Percentiles rank a stretch among this genome's conserved stretches.
Conservation (phyloP, 208 protist genomes). For the Trypanosoma lewisi region DNA sequence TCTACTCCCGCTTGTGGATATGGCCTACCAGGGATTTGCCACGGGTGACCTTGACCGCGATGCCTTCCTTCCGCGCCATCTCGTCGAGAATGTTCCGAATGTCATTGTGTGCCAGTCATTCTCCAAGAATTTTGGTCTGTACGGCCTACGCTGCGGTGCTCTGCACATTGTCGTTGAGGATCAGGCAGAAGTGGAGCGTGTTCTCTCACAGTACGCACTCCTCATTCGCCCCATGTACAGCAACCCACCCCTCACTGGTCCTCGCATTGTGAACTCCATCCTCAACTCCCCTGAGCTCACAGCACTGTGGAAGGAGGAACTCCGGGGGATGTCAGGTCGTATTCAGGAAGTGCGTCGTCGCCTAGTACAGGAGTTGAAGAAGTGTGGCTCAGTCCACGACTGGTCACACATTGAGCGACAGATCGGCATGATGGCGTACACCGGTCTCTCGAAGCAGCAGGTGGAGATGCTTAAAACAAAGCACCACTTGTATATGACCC, state of each 20-base stretch:
- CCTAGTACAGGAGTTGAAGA: conserved; percentile 66
- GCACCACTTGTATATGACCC: conserved; percentile 78
- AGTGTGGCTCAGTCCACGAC: conserved; percentile 51
- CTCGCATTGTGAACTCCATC: conserved; percentile 88
- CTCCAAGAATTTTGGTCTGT: conserved; percentile 97
- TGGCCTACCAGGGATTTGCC: conserved; percentile 95
- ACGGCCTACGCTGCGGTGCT: conserved; percentile 94
- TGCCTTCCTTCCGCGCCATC: conserved; percentile 63
- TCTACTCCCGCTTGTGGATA: conserved; percentile 93
- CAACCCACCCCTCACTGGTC: conserved; percentile 95
- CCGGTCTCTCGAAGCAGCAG: conserved; percentile 85
- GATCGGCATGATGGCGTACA: conserved; percentile 97
- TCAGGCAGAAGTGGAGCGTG: conserved; percentile 47
- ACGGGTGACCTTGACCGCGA: conserved; percentile 93
- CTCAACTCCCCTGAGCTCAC: conserved; percentile 74
- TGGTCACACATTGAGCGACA: conserved; percentile 94
- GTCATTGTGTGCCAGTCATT: conserved; percentile 93
- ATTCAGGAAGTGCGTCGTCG: conserved; percentile 57
- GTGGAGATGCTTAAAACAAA: conserved; percentile 42
- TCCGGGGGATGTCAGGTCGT: conserved; percentile 83
- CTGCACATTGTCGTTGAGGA: conserved; percentile 79
- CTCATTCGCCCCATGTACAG: conserved; percentile 95
- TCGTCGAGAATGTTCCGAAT: conserved; percentile 60
- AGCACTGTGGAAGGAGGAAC: conserved; percentile 80
- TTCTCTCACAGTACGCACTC: conserved; percentile 92